These are phyloP conservation scores for Secale cereale DNA, from an alignment of 176 grass and related monocot genomes.

Conservation along the genomic window DNA sequence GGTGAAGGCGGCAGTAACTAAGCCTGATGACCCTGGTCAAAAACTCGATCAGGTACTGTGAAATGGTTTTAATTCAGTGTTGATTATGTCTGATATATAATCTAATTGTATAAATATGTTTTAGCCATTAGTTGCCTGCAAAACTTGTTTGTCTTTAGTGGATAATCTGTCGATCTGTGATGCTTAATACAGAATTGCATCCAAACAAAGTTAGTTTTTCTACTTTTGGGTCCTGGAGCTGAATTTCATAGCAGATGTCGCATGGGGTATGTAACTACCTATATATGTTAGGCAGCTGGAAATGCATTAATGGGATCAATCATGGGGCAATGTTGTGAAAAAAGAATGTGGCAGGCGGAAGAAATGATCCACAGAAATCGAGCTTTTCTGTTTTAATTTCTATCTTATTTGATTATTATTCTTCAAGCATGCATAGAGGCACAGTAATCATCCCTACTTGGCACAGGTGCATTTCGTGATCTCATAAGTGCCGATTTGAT, in stretches of 20 bases:
- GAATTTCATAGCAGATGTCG: not conserved
- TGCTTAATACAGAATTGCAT: not conserved
- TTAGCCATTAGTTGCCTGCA: slow-evolving; percentile 1
- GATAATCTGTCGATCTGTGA: not conserved
- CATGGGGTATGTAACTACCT: not conserved
- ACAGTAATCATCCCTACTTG: not conserved
- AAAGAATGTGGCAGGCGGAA: not conserved
- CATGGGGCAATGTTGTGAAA: not conserved
- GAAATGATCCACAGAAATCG: not conserved
- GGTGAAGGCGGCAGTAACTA: slow-evolving; percentile 70
- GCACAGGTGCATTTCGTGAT: not conserved
- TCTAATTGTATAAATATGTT: no score
- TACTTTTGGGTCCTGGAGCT: not conserved
- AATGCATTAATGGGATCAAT: not conserved
- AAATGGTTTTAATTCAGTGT: slow-evolving; percentile 20
- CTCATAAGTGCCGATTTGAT: not conserved
- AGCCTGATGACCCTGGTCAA: slow-evolving; percentile 66
- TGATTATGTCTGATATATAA: no score
- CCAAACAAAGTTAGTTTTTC: not conserved
- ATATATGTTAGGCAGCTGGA: slow-evolving; percentile 10
- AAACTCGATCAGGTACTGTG: slow-evolving; percentile 76
- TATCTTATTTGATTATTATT: slow-evolving; percentile 6
- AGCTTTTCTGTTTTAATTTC: not conserved
- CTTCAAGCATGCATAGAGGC: not conserved
- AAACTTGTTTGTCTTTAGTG: not conserved